A percentile compares a stretch with the other conserved stretches of the same genome.
phyloP scores from a whole-genome alignment of 805 yeast species.

The Candida sonorensis region DNA sequence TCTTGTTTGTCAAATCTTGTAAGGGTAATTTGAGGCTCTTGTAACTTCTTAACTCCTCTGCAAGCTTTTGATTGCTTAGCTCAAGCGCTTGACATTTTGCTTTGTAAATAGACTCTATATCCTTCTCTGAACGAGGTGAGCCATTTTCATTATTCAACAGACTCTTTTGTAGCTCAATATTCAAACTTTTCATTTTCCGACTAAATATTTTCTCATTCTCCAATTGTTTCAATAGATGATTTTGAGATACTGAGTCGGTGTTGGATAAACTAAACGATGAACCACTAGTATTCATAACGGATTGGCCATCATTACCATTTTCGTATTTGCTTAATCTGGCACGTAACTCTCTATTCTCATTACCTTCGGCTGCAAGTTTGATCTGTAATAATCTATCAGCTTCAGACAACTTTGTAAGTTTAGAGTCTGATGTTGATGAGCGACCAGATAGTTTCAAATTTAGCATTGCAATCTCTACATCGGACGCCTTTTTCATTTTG shows the following conservation, averaged over 20 bases:
- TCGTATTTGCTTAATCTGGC: constrained; percentile 34
- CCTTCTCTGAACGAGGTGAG: no score
- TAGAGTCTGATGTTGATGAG: no score
- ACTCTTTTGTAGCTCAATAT: constrained; percentile 29
- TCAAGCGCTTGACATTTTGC: constrained; percentile 41
- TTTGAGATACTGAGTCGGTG: constrained; percentile 8
- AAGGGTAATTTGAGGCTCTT: constrained; percentile 30
- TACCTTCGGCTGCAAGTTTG: constrained; percentile 57
- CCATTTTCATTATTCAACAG: constrained; percentile 25
- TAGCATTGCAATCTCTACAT: constrained; percentile 27
- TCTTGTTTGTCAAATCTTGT: constrained; percentile 20
- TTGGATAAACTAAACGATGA: no score
- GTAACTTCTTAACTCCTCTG: no score
- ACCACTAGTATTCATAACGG: constrained; percentile 1
- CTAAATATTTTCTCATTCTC: no score
- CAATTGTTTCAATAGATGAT: constrained; percentile 22
- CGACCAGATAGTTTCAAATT: constrained; percentile 25
- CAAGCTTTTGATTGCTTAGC: constrained; percentile 35
- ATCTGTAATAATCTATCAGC: constrained; percentile 59
- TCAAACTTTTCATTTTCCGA: constrained; percentile 25
- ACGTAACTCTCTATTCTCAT: constrained; percentile 45
- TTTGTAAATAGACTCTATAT: constrained; percentile 37
- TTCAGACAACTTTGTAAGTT: no score
- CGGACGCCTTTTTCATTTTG: constrained; percentile 24
- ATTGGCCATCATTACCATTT: constrained; percentile 1